These are phyloP conservation scores for Raddia guianensis DNA, from an alignment of 176 grass and related monocot genomes.

Conservation along the genomic window DNA sequence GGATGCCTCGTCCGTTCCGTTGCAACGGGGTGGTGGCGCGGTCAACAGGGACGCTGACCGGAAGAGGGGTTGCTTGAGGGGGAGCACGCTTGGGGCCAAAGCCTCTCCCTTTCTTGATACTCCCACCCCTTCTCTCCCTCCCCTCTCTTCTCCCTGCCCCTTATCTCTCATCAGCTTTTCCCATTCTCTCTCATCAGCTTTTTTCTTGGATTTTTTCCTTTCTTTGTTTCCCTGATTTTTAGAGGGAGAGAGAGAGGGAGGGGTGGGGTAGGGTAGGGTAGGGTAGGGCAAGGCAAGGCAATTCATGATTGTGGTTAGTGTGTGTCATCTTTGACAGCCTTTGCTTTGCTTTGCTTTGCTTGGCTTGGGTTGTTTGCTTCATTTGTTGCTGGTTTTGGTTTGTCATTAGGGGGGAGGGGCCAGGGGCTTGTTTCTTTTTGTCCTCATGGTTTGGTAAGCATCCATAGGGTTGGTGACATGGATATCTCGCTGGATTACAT, in stretches of 20 bases:
- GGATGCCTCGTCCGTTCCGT: slow-evolving; percentile 29
- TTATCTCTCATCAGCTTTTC: background rate
- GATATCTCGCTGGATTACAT: slow-evolving; percentile 28
- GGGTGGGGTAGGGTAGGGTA: slow-evolving; percentile 1
- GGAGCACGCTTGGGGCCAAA: slow-evolving; percentile 62
- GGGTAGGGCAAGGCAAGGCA: background rate
- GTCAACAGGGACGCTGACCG: slow-evolving; percentile 62
- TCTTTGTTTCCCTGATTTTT: background rate
- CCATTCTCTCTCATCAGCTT: background rate
- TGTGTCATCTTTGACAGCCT: slow-evolving; percentile 34
- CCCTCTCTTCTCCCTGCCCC: background rate
- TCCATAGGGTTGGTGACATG: slow-evolving; percentile 39
- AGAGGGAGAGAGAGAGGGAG: background rate
- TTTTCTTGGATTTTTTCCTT: background rate
- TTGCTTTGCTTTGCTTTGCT: slow-evolving; percentile 27
- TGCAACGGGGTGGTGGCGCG: slow-evolving; percentile 27
- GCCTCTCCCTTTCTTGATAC: slow-evolving; percentile 59
- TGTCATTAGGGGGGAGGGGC: slow-evolving; percentile 3
- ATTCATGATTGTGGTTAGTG: slow-evolving; percentile 58
- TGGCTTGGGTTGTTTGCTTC: slow-evolving; percentile 40
- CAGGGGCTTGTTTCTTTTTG: background rate
- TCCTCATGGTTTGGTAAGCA: slow-evolving; percentile 35
- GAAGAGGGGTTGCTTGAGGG: slow-evolving; percentile 46
- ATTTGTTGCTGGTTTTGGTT: slow-evolving; percentile 25
- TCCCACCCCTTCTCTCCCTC: slow-evolving; percentile 19